Conservation (phyloP, 1,284 basidiomycete genomes). For the Apiotrichum laibachii region DNA sequence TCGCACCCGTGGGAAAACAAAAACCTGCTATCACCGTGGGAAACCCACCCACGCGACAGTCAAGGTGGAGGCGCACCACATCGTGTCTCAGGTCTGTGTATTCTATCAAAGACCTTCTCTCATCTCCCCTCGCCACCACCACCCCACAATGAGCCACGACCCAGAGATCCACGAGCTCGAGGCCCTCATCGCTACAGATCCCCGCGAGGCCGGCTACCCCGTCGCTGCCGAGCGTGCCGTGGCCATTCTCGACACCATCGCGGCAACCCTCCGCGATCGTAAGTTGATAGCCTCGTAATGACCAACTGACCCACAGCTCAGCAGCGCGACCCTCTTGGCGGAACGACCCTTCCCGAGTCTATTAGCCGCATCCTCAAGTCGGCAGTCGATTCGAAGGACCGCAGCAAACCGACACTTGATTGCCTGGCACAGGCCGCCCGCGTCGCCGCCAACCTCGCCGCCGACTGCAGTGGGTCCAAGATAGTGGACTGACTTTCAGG, state of each 20-base stretch:
- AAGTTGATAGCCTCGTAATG: slow-evolving; percentile 5
- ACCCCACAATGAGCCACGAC: slow-evolving; percentile 3
- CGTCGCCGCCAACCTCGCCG: slow-evolving; percentile 41
- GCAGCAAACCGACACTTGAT: neutral
- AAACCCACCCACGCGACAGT: neutral
- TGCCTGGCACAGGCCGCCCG: slow-evolving; percentile 32
- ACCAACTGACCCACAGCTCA: neutral
- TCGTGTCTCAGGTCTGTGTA: neutral
- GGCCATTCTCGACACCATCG: slow-evolving; percentile 17
- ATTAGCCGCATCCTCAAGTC: neutral
- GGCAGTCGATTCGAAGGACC: neutral
- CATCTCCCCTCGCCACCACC: neutral
- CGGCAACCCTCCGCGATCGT: slow-evolving; percentile 26
- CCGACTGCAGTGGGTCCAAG: slow-evolving; percentile 31
- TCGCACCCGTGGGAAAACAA: slow-evolving; percentile 1
- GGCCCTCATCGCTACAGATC: slow-evolving; percentile 7
- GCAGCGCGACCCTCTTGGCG: neutral
- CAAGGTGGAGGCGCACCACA: neutral
- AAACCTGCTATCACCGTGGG: slow-evolving; percentile 1
- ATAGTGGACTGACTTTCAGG: neutral
- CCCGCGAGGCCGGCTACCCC: neutral
- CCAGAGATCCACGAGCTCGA: slow-evolving; percentile 8
- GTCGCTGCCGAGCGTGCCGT: neutral
- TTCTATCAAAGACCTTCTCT: neutral
- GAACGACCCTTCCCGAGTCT: neutral